Percentiles rank a stretch among this genome's conserved stretches.
Conservation (phyloP, 2,329 filamentous ascomycete genomes). For the Aureobasidium mangrovei region DNA sequence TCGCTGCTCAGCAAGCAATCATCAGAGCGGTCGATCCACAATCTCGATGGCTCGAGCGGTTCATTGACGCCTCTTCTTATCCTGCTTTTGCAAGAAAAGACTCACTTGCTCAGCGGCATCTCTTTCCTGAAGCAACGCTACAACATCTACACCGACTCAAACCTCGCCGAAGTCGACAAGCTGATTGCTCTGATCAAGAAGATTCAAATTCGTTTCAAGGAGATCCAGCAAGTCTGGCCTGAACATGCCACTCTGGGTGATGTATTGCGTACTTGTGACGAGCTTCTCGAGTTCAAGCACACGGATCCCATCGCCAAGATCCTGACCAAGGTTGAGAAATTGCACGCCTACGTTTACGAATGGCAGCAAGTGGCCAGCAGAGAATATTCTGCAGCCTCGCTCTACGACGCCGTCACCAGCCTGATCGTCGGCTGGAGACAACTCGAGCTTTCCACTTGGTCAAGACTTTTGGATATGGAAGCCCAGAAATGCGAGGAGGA, state of each 20-base stretch:
- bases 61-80: slow-evolving; percentile 17
- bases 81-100: slow-evolving; percentile 31
- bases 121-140: slow-evolving; percentile 37
- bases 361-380: slow-evolving; percentile 92
- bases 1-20: slow-evolving; percentile 5
- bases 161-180: slow-evolving; percentile 65
- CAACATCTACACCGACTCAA: slow-evolving; percentile 84
- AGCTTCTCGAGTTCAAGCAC: slow-evolving; percentile 66
- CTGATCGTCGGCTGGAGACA: slow-evolving; percentile 83
- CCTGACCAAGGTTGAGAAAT: slow-evolving; percentile 75
- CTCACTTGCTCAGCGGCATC: slow-evolving; percentile 8
- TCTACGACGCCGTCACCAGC: slow-evolving; percentile 71
- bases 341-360: slow-evolving; percentile 78
- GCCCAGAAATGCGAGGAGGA: slow-evolving; percentile 64
- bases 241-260: slow-evolving; percentile 74
- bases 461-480: slow-evolving; percentile 78
- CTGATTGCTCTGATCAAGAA: slow-evolving; percentile 61
- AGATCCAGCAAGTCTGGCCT: slow-evolving; percentile 56
- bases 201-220: slow-evolving; percentile 62
- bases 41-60: background rate
- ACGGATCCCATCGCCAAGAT: slow-evolving; percentile 79
- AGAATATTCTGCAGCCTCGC: slow-evolving; percentile 57
- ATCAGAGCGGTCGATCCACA: background rate
- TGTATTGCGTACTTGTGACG: slow-evolving; percentile 64
- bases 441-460: slow-evolving; percentile 87